Percentiles rank a stretch among this genome's conserved stretches.
Evolutionary conservation across 2,329 filamentous ascomycete genomes (phyloP).

Genomic region (Chaetomiaceae sp.): DNA sequence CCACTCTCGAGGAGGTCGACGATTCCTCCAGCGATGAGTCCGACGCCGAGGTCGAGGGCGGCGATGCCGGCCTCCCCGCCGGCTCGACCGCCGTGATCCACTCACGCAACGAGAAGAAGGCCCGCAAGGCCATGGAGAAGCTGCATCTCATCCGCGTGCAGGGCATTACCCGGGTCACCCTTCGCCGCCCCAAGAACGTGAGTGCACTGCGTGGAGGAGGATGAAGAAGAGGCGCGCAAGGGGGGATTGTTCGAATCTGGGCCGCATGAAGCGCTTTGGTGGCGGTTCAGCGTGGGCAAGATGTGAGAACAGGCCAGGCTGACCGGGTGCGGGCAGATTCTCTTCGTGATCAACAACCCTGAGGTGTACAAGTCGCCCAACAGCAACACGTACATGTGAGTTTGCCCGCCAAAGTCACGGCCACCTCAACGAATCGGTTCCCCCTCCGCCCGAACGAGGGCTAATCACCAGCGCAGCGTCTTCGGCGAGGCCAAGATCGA

Average conservation of each 20-base stretch:
- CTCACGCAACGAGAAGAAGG: slow-evolving; percentile 99
- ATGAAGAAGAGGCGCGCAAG: background rate
- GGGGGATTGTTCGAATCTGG: background rate
- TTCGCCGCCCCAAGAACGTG: slow-evolving; percentile 98
- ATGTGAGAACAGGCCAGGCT: slow-evolving; percentile 11
- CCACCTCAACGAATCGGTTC: too few relatives aligned
- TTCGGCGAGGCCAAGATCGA: slow-evolving; percentile 99
- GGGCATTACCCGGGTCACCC: slow-evolving; percentile 96
- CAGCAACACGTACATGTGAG: slow-evolving; percentile 99
- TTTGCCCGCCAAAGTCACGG: slow-evolving; percentile 12
- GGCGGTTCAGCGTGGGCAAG: background rate
- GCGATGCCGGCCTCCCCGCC: slow-evolving; percentile 59
- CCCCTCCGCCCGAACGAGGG: background rate
- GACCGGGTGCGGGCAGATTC: slow-evolving; percentile 56
- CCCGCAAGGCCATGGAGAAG: slow-evolving; percentile 98
- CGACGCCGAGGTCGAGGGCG: slow-evolving; percentile 72
- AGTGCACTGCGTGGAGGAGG: slow-evolving; percentile 38
- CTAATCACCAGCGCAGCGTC: slow-evolving; percentile 54
- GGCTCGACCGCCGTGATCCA: slow-evolving; percentile 88
- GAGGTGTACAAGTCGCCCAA: slow-evolving; percentile 99
- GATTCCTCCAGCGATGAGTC: slow-evolving; percentile 67
- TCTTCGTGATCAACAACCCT: slow-evolving; percentile 99
- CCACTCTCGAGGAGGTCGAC: slow-evolving; percentile 67
- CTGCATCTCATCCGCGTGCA: slow-evolving; percentile 92
- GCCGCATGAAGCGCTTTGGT: background rate